Conservation (phyloP, 2,329 filamentous ascomycete genomes). For the Trichoderma polysporum region DNA sequence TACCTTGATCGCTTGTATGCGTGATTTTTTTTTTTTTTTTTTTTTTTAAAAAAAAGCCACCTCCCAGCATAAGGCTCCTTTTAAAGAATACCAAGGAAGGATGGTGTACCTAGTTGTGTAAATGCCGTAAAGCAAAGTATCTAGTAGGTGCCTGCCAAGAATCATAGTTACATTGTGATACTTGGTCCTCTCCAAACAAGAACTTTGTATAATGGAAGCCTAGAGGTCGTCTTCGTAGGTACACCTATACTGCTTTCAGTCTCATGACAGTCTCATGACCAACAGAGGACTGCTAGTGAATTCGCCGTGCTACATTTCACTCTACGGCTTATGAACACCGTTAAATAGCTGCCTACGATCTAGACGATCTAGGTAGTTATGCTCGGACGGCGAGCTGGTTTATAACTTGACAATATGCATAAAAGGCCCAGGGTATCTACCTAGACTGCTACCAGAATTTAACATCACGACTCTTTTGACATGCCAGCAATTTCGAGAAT, state of each 20-base stretch:
- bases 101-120: too few species aligned
- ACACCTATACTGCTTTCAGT: neutral
- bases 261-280: neutral
- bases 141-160: neutral
- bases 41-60: neutral
- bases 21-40: neutral
- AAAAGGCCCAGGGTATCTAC: conserved; percentile 16
- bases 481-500: conserved; percentile 30
- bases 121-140: too few species aligned
- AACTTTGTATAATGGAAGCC: neutral
- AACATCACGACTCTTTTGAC: conserved; percentile 30
- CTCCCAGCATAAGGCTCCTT: neutral
- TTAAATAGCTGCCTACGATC: neutral
- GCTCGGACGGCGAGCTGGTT: neutral
- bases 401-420: conserved; percentile 8
- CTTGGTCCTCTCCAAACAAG: neutral
- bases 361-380: too few species aligned
- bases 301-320: neutral
- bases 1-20: neutral
- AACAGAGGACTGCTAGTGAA: neutral
- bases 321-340: neutral
- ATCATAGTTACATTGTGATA: neutral
- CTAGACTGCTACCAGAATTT: conserved; percentile 19
- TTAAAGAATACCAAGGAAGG: too few species aligned
- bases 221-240: neutral